Percentiles rank a stretch among this genome's conserved stretches.
Evolutionary conservation across 768 basidiomycete genomes (phyloP).

Genomic region (Panaeolus papilionaceus): DNA sequence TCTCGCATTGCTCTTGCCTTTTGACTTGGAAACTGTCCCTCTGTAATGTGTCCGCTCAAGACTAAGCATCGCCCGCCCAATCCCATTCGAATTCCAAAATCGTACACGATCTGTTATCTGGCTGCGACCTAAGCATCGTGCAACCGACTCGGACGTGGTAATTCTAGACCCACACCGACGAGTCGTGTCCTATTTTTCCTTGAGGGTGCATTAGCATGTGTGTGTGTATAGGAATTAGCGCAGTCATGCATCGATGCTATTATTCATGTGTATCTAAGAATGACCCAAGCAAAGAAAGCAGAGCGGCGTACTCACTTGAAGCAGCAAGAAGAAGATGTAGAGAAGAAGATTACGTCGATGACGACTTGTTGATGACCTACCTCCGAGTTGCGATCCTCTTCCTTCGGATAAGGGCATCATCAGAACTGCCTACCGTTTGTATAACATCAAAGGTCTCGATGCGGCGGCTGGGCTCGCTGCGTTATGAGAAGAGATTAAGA

Average conservation of each 20-base stretch:
- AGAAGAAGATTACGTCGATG: conserved; percentile 1
- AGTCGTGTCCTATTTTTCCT: too few species aligned
- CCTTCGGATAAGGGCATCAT: neutral
- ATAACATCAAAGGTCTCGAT: neutral
- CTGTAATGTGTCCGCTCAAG: neutral
- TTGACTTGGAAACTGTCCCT: neutral
- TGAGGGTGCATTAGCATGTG: too few species aligned
- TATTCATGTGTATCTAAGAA: too few species aligned
- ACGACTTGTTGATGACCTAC: conserved; percentile 2
- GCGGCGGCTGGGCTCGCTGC: neutral
- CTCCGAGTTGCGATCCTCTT: neutral
- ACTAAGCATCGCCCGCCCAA: conserved; percentile 13
- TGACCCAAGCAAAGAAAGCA: neutral
- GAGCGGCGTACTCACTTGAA: neutral
- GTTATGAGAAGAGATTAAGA: neutral
- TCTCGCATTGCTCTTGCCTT: neutral
- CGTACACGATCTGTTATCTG: neutral
- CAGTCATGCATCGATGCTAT: too few species aligned
- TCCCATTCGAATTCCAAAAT: conserved; percentile 1
- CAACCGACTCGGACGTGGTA: neutral
- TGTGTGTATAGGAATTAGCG: too few species aligned
- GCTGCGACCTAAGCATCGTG: neutral
- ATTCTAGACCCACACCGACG: too few species aligned
- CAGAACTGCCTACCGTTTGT: neutral
- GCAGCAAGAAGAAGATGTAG: neutral